These are phyloP conservation scores for Mortierella sp. DNA, from an alignment of 371 early-diverging fungal species.

Conservation along the genomic window DNA sequence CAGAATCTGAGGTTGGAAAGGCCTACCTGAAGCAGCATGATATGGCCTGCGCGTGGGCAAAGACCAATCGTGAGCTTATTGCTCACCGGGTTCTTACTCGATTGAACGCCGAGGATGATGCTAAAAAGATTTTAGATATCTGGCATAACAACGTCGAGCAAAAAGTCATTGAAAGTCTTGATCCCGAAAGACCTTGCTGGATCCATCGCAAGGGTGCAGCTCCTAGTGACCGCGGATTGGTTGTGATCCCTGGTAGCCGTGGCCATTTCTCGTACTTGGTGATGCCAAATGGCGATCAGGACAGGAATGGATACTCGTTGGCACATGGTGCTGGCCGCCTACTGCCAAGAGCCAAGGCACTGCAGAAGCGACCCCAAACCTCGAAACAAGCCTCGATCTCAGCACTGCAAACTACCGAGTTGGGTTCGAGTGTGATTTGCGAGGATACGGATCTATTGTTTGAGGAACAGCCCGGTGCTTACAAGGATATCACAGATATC, in stretches of 20 bases:
- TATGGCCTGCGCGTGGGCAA: slow-evolving; percentile 62
- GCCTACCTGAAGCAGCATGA: slow-evolving; percentile 61
- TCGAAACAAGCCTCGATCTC: slow-evolving; percentile 53
- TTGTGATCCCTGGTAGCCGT: slow-evolving; percentile 69
- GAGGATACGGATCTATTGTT: slow-evolving; percentile 62
- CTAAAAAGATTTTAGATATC: slow-evolving; percentile 60
- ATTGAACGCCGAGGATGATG: slow-evolving; percentile 55
- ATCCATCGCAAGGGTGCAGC: slow-evolving; percentile 71
- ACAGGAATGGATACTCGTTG: slow-evolving; percentile 59
- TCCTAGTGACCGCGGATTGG: slow-evolving; percentile 62
- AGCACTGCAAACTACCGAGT: slow-evolving; percentile 49
- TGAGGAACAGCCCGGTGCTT: slow-evolving; percentile 68
- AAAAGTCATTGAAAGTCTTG: slow-evolving; percentile 34
- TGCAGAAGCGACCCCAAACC: slow-evolving; percentile 42
- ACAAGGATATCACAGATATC: slow-evolving; percentile 66
- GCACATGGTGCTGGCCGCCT: slow-evolving; percentile 70
- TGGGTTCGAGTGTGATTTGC: slow-evolving; percentile 66
- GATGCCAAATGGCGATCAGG: slow-evolving; percentile 56
- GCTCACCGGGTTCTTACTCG: slow-evolving; percentile 59
- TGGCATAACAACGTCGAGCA: slow-evolving; percentile 66
- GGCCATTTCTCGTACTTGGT: slow-evolving; percentile 66
- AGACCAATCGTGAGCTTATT: slow-evolving; percentile 62
- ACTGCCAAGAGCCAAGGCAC: slow-evolving; percentile 60
- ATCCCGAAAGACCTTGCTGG: slow-evolving; percentile 31
- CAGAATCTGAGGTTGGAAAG: slow-evolving; percentile 23